These are phyloP conservation scores for Verticillium alfalfae DNA, from an alignment of 2,329 filamentous ascomycete species.

Conservation along the genomic window DNA sequence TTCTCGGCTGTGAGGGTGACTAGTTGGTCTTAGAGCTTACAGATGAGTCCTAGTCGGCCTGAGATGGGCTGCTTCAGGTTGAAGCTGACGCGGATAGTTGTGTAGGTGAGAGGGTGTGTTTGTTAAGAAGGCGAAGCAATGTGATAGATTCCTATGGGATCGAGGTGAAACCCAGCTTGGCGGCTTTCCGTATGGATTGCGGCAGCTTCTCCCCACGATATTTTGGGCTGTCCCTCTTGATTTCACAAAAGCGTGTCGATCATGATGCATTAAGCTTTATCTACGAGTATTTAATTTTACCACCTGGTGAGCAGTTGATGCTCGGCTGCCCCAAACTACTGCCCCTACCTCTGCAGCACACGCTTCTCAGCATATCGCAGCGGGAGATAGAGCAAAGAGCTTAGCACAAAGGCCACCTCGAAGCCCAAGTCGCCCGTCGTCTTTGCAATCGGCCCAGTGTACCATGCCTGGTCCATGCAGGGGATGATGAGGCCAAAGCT, in stretches of 20 bases:
- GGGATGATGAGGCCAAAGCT: slow-evolving; percentile 49
- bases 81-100: not conserved
- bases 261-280: not conserved
- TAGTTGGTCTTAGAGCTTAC: not conserved
- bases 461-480: slow-evolving; percentile 57
- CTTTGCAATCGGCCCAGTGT: slow-evolving; percentile 53
- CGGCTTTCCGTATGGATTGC: no score
- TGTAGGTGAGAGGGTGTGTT: not conserved
- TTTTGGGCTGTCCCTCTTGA: no score
- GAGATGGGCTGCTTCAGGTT: not conserved
- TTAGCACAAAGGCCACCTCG: slow-evolving; percentile 53
- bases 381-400: slow-evolving; percentile 39
- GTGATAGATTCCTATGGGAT: not conserved
- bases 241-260: not conserved
- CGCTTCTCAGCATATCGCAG: slow-evolving; percentile 40
- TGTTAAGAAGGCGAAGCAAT: not conserved
- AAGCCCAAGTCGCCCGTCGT: slow-evolving; percentile 61
- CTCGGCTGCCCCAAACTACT: not conserved
- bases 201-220: no score
- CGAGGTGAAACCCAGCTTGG: no score
- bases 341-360: slow-evolving; percentile 2
- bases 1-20: not conserved
- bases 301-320: not conserved
- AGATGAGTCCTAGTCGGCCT: not conserved
- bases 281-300: not conserved